A percentile compares a stretch with the other conserved stretches of the same genome.
These are phyloP conservation scores for Irpex lacteus DNA, from an alignment of 1,284 basidiomycete genomes.

Conservation along the genomic window DNA sequence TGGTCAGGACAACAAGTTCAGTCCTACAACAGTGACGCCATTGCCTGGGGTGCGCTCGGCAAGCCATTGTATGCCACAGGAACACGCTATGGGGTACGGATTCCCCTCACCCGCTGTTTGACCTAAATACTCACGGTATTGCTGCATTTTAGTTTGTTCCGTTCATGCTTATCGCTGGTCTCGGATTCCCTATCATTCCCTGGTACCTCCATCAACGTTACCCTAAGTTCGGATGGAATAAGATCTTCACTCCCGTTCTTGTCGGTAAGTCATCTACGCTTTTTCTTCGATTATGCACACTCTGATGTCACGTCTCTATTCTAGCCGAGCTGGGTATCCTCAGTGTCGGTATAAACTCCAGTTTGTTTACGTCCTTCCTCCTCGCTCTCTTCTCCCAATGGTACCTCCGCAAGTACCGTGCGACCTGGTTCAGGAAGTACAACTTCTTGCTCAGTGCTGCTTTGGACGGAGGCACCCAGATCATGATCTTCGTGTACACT, in stretches of 20 bases:
- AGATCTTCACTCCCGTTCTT: constrained; percentile 48
- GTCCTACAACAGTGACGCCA: constrained; percentile 43
- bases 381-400: constrained; percentile 51
- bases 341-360: constrained; percentile 50
- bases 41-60: constrained; percentile 57
- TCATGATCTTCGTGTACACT: constrained; percentile 33
- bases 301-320: background rate
- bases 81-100: constrained; percentile 24
- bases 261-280: constrained; percentile 28
- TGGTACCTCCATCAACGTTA: constrained; percentile 45
- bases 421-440: constrained; percentile 54
- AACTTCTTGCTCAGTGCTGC: constrained; percentile 57
- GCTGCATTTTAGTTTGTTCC: constrained; percentile 36
- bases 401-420: constrained; percentile 28
- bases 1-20: constrained; percentile 48
- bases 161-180: constrained; percentile 46
- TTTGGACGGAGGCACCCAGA: constrained; percentile 45
- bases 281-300: constrained; percentile 12
- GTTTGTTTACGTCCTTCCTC: constrained; percentile 39
- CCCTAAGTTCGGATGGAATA: constrained; percentile 43
- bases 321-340: constrained; percentile 36
- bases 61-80: constrained; percentile 28
- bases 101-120: background rate
- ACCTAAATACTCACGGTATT: background rate
- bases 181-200: constrained; percentile 51